A percentile compares a stretch with the other conserved stretches of the same genome.
Evolutionary conservation across 331 rosid species (phyloP).

Genomic region (Dryas integrifolia): DNA sequence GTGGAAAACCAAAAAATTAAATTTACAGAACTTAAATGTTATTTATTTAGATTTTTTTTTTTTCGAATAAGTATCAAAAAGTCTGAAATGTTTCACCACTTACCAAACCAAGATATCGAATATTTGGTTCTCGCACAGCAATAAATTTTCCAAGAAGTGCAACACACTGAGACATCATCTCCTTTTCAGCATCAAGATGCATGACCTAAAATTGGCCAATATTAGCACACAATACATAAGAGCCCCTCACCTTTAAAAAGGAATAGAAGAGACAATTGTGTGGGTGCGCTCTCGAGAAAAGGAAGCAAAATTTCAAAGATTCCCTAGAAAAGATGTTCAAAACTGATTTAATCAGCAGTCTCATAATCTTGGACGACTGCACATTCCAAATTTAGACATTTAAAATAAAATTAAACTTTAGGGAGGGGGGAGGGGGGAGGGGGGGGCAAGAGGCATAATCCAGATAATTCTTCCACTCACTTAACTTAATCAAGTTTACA

Average conservation of each 20-base stretch:
- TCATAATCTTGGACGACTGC: background rate
- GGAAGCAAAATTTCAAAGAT: background rate
- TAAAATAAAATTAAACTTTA: background rate
- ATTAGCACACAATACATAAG: slow-evolving; percentile 19
- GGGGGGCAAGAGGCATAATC: background rate
- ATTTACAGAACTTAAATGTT: background rate
- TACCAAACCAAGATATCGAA: slow-evolving; percentile 97
- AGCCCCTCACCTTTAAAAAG: background rate
- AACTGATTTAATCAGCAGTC: background rate
- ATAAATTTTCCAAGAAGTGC: slow-evolving; percentile 99
- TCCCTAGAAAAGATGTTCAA: background rate
- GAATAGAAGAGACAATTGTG: background rate
- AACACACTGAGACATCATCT: slow-evolving; percentile 99
- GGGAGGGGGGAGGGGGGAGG: background rate
- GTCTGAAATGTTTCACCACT: slow-evolving; percentile 24
- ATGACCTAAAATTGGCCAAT: slow-evolving; percentile 68
- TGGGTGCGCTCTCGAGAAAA: background rate
- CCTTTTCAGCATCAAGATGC: slow-evolving; percentile 99
- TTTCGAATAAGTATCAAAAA: background rate
- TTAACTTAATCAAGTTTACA: background rate
- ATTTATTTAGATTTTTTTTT: background rate
- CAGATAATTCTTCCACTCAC: background rate
- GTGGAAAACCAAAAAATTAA: background rate
- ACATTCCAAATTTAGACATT: background rate
- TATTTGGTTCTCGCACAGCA: slow-evolving; percentile 99